Conservation (phyloP, 2,329 filamentous ascomycete genomes). For the Basipetospora sp. region DNA sequence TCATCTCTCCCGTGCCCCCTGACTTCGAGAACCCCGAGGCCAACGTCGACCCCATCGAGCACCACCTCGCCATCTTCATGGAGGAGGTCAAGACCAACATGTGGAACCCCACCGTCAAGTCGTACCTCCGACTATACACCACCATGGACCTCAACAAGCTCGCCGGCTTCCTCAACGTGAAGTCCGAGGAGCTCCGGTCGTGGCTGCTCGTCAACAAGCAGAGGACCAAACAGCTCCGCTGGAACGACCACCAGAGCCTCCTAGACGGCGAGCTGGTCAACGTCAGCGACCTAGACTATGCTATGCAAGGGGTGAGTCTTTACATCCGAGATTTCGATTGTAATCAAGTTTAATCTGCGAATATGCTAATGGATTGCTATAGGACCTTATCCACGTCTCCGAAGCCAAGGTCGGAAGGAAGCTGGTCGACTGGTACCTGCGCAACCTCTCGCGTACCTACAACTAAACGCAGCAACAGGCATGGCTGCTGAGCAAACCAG, state of each 20-base stretch:
- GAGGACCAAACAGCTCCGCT: constrained; percentile 88
- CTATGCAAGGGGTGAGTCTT: constrained; percentile 73
- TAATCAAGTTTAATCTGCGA: constrained; percentile 23
- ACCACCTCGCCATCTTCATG: constrained; percentile 97
- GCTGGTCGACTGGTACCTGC: constrained; percentile 96
- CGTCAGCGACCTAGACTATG: constrained; percentile 91
- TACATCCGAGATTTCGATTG: constrained; percentile 1
- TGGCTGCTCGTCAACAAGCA: constrained; percentile 98
- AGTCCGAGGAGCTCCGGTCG: constrained; percentile 80
- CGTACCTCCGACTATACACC: constrained; percentile 96
- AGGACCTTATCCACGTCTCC: constrained; percentile 96
- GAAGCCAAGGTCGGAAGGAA: constrained; percentile 96
- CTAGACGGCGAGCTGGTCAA: constrained; percentile 87
- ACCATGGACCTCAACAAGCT: constrained; percentile 99
- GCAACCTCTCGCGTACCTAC: constrained; percentile 91
- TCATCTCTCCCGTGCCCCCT: constrained; percentile 92
- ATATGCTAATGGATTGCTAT: constrained; percentile 5
- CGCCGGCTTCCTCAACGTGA: constrained; percentile 88
- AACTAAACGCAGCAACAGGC: constrained; percentile 31
- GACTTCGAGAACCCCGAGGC: constrained; percentile 94
- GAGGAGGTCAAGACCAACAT: constrained; percentile 99
- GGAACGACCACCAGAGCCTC: constrained; percentile 73
- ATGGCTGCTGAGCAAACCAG: too few relatives aligned
- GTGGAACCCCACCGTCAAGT: constrained; percentile 93
- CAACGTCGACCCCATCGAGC: constrained; percentile 93